Evolutionary conservation across 1,284 basidiomycete genomes (phyloP).

Genomic region (Bondarzewia mesenterica): DNA sequence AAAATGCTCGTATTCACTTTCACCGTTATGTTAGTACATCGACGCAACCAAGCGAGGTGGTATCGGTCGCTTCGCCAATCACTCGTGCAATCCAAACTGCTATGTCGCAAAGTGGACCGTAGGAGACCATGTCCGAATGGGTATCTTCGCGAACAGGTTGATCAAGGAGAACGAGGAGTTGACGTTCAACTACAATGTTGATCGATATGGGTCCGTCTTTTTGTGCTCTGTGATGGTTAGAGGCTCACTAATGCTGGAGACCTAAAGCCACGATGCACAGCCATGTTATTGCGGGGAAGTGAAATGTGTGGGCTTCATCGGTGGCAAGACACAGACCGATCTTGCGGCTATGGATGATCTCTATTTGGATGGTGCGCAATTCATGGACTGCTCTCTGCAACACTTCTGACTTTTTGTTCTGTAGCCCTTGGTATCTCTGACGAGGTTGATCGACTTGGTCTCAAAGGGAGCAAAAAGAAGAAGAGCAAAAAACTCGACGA

Average conservation of each 20-base stretch:
- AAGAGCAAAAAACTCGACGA: slow-evolving; percentile 91
- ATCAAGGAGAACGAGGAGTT: slow-evolving; percentile 86
- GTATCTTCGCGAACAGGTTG: slow-evolving; percentile 88
- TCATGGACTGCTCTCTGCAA: neutral
- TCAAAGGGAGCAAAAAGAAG: slow-evolving; percentile 88
- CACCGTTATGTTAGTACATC: slow-evolving; percentile 92
- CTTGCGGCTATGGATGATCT: slow-evolving; percentile 91
- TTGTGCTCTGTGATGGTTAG: neutral
- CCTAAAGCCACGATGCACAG: slow-evolving; percentile 83
- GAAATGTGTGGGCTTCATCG: slow-evolving; percentile 94
- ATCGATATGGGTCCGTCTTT: slow-evolving; percentile 84
- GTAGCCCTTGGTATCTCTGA: slow-evolving; percentile 92
- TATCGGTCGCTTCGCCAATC: slow-evolving; percentile 95
- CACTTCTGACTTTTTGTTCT: slow-evolving; percentile 5
- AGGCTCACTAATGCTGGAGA: neutral
- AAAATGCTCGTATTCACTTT: no score
- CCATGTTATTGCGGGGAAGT: slow-evolving; percentile 93
- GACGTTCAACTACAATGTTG: slow-evolving; percentile 99
- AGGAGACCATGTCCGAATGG: slow-evolving; percentile 89
- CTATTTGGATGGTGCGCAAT: slow-evolving; percentile 79
- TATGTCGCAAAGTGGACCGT: slow-evolving; percentile 99
- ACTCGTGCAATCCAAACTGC: slow-evolving; percentile 97
- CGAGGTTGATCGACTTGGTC: slow-evolving; percentile 72
- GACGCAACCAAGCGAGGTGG: slow-evolving; percentile 98
- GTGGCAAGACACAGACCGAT: slow-evolving; percentile 98